Base-by-base conservation (phyloP, 768 basidiomycete species). In the Pisolithus marmoratus region DNA sequence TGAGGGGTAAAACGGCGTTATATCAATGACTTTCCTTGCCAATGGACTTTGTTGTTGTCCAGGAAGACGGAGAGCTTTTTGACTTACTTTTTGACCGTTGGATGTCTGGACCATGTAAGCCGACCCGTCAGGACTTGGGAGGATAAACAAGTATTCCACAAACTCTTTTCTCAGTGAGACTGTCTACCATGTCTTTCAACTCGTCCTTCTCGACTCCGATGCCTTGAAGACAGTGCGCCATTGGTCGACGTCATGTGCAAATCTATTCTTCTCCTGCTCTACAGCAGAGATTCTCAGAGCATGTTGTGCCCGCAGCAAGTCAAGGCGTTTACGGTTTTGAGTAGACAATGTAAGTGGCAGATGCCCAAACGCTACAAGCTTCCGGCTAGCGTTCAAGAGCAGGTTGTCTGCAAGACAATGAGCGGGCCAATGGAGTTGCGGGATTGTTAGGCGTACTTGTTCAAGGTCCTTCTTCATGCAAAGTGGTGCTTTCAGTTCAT, bases 81-180 rank as follows among this genome's bases (percentile, higher is more conserved):
- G 8, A 31, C 26, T 26, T 26, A 26, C 26, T 26, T 26, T 26
- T n/a, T n/a, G n/a, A n/a, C n/a, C n/a, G n/a, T n/a, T 26, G 7
- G 26, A 26, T 11, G 9, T 31, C 29, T 8, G 7, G 9, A 31
- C 29, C 11, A 31, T 31, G 29, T 31, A 31, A 31, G 11, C 7
- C 8, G 29, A 31, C 11, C 7, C 29, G 29, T 31, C 29, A 31
- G 29, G 29, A 31, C 8, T 8, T 2, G 8, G 9, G 29, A 31
- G 8, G 9, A 1, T 31, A 31, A 9, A 11, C 29, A 31, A 31
- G 29, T 23, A 31, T 17, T 23, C 29, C 29, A 31, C 19, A 68
- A 77, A 38, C 57, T 83, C 84, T 79, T 79, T 80, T 82, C 63
- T 81, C 72, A n/a, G 81, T 72, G 40, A 84, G 60, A 46, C 73